Evolutionary conservation across 1,284 basidiomycete species (phyloP), one percentile per base, ranked within the genome.

Genomic region (Gomphus sp.): DNA sequence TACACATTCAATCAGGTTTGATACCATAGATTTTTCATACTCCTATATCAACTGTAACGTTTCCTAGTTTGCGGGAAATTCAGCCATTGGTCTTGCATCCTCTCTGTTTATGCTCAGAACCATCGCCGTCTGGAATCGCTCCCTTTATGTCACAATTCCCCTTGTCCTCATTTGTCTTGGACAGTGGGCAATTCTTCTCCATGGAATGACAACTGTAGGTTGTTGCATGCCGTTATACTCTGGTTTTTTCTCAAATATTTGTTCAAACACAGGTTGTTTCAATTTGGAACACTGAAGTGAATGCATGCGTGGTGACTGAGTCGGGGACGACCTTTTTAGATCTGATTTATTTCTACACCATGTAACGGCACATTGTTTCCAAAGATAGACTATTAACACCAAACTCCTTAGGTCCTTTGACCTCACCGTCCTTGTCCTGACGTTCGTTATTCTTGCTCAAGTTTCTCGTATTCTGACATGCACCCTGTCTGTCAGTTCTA

Each of bases 81-180:
- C 84, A 77, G 73, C 82, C 4, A 81, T 85, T 43, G 73, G 84
- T 28, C 77, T 78, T 60, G 80, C 82, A 11, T 84, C 83, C 12
- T 86, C 82, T 0, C 84, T 81, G 18, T 73, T 88, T 43, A 85
- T 87, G 82, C 75, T 87, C 54, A 74, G 85, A 68, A 85, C 84
- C 3, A 76, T 87, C 25, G 85, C 85, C 9, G 73, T 90, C 22
- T 87, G 85, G 86, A 79, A 87, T 61, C 79, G 83, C 53, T 74
- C 79, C 59, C 69, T 68, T 48, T 70, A 69, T 16, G 71, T 87
- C 39, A 70, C 81, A 6, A 66, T 79, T 25, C 72, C 77, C 4
- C 76, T 88, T 34, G 73, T 76, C 16, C 62, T 76, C 11, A 72
- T 87, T 18, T 82, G 80, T 62, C 64, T 85, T 36, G 82, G 74